Conservation (phyloP, 768 basidiomycete genomes). For the Termitomyces sp. region DNA sequence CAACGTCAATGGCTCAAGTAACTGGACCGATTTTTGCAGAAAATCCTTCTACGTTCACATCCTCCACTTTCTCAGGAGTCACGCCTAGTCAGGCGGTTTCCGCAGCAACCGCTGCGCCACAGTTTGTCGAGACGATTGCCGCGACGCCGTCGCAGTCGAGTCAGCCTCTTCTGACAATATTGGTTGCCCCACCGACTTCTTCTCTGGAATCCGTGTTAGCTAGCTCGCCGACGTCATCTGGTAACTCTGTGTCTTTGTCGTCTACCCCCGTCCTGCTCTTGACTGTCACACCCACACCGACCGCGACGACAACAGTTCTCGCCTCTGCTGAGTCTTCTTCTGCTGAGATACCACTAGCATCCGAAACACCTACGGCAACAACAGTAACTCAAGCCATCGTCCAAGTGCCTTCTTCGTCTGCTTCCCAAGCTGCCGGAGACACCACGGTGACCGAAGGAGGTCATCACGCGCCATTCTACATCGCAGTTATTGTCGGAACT, state of each 20-base stretch:
- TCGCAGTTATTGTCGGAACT: constrained; percentile 45
- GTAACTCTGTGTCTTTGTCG: neutral
- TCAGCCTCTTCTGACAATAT: constrained; percentile 2
- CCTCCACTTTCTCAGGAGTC: neutral
- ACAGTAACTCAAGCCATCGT: constrained; percentile 1
- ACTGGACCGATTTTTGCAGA: neutral
- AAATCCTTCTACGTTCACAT: neutral
- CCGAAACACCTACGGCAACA: constrained; percentile 2
- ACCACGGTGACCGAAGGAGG: neutral
- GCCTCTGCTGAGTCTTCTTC: neutral
- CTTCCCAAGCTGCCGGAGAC: constrained; percentile 3
- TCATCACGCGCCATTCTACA: constrained; percentile 42
- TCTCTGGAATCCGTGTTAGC: neutral
- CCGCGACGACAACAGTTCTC: neutral
- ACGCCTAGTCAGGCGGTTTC: neutral
- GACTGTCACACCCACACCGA: neutral
- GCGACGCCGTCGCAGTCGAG: neutral
- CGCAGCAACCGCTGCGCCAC: constrained; percentile 2
- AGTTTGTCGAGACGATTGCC: neutral
- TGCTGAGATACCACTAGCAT: neutral
- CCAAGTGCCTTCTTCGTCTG: constrained; percentile 3
- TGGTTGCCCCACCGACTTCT: constrained; percentile 3
- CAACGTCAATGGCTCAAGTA: neutral
- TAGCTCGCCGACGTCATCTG: neutral
- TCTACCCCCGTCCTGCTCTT: neutral